Base-by-base conservation (phyloP, 495 filamentous ascomycete species). In the Beverwykella pulmonaria region DNA sequence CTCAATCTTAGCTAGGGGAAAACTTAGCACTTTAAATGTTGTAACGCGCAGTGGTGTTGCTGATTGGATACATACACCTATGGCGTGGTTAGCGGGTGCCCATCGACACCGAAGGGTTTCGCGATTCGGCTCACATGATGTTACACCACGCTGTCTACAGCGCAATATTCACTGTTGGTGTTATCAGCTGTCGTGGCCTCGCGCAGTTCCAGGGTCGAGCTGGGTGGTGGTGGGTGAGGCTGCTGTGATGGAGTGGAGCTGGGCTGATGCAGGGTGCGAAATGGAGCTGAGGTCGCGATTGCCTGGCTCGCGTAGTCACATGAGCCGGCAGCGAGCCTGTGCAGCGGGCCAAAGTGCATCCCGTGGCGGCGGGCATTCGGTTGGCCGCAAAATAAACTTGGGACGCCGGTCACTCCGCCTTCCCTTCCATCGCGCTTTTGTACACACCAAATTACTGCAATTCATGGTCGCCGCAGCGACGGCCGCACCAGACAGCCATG, bases 1-100 rank as follows among this genome's bases (percentile, higher is more conserved):
- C 75, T 98, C 92, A 62, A 98, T 92, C 75, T 86, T 91, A 67
- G 92, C 83, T 85, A 59, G 53, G 55, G 30, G 30, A 60, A 19
- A 46, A 36, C 29, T 63, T 63, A 69, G 61, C 34, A 22, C 14
- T 14, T 41, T 29, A 20, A 22, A 17, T 3, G 22, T 30, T 9
- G 17, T 27, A 47, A 27, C 26, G 25, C 17, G 12, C 17, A 1
- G 22, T 3, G 39, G 2, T 25, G 10, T 6, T 34, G 32, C 12
- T 34, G 32, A 6, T 34, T 12, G 12, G 12, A 34, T 44, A 67
- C 63, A 63, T 67, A 67, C 63, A 67, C 58, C 58, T 61, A 52
- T 6, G 22, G 19, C 17, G 20, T n/a, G 9, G 17, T 44, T 44
- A 44, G 39, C 3, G 17, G 6, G 39, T n/a, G 39, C 17, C 17